Evolutionary conservation across 768 basidiomycete species (phyloP).

Genomic region (Dentipellis sp.): DNA sequence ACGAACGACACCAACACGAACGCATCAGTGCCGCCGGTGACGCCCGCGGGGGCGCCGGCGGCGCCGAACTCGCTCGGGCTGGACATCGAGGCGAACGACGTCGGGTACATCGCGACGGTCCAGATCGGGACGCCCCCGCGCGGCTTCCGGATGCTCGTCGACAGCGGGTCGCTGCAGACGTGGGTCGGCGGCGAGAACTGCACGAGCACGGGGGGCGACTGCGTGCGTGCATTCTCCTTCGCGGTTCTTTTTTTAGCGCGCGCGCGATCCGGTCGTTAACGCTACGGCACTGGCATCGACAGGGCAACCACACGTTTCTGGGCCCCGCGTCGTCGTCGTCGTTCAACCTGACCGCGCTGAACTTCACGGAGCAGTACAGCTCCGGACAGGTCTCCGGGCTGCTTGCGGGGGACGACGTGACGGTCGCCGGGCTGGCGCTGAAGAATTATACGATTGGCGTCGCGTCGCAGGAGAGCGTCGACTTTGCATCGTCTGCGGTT

Average conservation of each 20-base stretch:
- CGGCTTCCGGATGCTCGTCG: constrained; percentile 35
- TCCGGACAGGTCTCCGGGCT: constrained; percentile 59
- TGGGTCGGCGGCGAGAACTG: constrained; percentile 32
- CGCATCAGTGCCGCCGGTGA: constrained; percentile 20
- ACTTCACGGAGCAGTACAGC: constrained; percentile 60
- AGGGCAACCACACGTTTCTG: constrained; percentile 62
- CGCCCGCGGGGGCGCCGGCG: constrained; percentile 32
- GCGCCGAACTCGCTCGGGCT: constrained; percentile 52
- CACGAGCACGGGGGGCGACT: constrained; percentile 26
- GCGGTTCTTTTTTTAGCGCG: neutral
- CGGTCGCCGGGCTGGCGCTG: constrained; percentile 55
- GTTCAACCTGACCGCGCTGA: constrained; percentile 41
- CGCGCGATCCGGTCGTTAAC: no score
- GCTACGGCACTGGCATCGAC: neutral
- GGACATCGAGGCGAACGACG: constrained; percentile 55
- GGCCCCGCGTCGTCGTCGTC: constrained; percentile 51
- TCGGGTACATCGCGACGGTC: constrained; percentile 38
- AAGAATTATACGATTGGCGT: constrained; percentile 60
- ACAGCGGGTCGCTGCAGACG: constrained; percentile 37
- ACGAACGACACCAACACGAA: no score
- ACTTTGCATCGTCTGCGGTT: constrained; percentile 42
- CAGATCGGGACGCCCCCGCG: constrained; percentile 35
- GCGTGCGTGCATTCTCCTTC: constrained; percentile 8
- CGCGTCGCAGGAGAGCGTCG: constrained; percentile 44
- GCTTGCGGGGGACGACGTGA: constrained; percentile 54